phyloP scores from a whole-genome alignment of 805 yeast species.

The Metschnikowia drakensbergensis region DNA sequence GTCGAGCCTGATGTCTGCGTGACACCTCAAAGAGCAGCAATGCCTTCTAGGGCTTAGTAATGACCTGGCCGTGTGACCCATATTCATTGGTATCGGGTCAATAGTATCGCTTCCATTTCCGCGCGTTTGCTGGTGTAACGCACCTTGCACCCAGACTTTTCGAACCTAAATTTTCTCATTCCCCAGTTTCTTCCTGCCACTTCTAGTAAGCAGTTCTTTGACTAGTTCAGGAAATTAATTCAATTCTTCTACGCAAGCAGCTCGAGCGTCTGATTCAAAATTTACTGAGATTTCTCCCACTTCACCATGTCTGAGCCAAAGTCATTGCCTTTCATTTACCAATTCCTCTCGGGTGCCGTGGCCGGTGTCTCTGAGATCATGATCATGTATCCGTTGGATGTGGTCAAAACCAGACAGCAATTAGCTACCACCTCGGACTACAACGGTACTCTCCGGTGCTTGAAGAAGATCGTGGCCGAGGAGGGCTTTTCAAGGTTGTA shows the following conservation, averaged over 20 bases:
- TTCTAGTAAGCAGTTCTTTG: neutral
- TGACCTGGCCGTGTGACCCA: neutral
- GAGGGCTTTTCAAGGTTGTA: conserved; percentile 85
- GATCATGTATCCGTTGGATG: conserved; percentile 95
- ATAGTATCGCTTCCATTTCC: neutral
- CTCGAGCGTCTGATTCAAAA: neutral
- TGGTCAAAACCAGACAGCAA: conserved; percentile 95
- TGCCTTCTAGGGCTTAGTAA: neutral
- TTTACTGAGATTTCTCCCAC: neutral
- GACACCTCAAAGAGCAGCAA: neutral
- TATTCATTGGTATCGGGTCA: neutral
- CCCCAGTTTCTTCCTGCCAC: conserved; percentile 2
- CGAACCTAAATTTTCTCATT: neutral
- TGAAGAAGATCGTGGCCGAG: conserved; percentile 73
- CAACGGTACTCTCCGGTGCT: conserved; percentile 79
- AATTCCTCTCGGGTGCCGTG: conserved; percentile 82
- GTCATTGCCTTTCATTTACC: conserved; percentile 80
- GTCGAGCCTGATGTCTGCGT: neutral
- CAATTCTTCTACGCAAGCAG: neutral
- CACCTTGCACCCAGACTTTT: conserved; percentile 1
- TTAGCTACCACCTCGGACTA: conserved; percentile 62
- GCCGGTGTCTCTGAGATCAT: conserved; percentile 97
- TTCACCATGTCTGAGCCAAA: conserved; percentile 25
- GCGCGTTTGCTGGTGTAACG: conserved; percentile 1
- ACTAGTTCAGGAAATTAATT: neutral